phyloP scores from a whole-genome alignment of 768 basidiomycete species.

The Amylocystis lapponica region DNA sequence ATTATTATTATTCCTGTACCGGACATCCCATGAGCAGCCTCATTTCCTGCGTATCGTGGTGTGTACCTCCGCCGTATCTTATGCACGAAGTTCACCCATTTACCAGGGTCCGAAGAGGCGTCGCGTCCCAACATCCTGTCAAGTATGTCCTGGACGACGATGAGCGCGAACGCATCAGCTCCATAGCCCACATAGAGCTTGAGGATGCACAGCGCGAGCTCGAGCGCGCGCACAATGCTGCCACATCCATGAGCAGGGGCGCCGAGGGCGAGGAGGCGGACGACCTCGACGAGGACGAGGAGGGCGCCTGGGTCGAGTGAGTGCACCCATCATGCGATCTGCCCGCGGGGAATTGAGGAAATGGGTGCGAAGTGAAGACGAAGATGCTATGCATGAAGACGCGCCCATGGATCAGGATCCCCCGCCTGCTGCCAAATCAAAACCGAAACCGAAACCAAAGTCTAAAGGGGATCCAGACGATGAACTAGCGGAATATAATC shows the following conservation, averaged over 20 bases:
- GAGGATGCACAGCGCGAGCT: slow-evolving; percentile 88
- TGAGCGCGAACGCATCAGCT: slow-evolving; percentile 86
- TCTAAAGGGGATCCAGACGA: slow-evolving; percentile 36
- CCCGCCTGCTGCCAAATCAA: too few relatives aligned
- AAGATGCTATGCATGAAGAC: slow-evolving; percentile 56
- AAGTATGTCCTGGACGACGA: slow-evolving; percentile 89
- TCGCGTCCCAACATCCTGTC: slow-evolving; percentile 64
- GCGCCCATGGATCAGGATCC: slow-evolving; percentile 33
- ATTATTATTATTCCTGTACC: neutral
- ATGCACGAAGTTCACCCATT: neutral
- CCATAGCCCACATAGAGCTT: slow-evolving; percentile 79
- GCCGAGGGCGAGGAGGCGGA: slow-evolving; percentile 64
- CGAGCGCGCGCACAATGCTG: slow-evolving; percentile 73
- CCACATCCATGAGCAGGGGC: slow-evolving; percentile 62
- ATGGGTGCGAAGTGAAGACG: slow-evolving; percentile 36
- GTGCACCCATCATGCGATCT: slow-evolving; percentile 26
- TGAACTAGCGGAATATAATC: slow-evolving; percentile 80
- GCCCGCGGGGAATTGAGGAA: slow-evolving; percentile 7
- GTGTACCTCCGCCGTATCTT: slow-evolving; percentile 1
- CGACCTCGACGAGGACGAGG: slow-evolving; percentile 42
- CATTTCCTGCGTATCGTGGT: slow-evolving; percentile 69
- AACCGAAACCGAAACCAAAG: slow-evolving; percentile 22
- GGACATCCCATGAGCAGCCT: slow-evolving; percentile 77
- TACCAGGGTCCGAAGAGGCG: slow-evolving; percentile 73
- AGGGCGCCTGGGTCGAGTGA: slow-evolving; percentile 84